Evolutionary conservation across 1,284 basidiomycete genomes (phyloP).

Genomic region (Taiwanofungus camphoratus): DNA sequence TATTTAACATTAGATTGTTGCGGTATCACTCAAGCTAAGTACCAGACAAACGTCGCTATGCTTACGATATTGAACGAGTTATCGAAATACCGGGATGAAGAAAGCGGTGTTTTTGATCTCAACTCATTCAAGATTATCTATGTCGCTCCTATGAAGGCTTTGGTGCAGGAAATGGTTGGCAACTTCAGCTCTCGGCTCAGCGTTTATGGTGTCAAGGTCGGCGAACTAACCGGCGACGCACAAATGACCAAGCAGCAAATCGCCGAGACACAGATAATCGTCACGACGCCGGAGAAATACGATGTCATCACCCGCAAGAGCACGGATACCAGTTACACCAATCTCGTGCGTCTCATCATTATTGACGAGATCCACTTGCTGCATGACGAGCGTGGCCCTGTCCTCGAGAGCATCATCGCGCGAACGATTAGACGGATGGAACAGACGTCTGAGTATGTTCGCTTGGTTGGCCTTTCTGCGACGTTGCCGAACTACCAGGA

Average conservation of each 20-base stretch:
- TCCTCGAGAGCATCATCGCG: conserved; percentile 89
- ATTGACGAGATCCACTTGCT: conserved; percentile 98
- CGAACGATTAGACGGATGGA: conserved; percentile 94
- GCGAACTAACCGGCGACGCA: conserved; percentile 94
- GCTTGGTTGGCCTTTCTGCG: conserved; percentile 92
- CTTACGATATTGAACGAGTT: conserved; percentile 89
- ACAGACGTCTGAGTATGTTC: conserved; percentile 88
- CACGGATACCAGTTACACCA: conserved; percentile 96
- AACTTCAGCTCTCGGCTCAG: conserved; percentile 86
- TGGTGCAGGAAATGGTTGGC: conserved; percentile 96
- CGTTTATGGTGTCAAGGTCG: conserved; percentile 82
- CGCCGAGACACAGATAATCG: conserved; percentile 95
- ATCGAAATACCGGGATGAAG: conserved; percentile 77
- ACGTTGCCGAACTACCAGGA: conserved; percentile 98
- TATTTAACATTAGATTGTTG: conserved; percentile 3
- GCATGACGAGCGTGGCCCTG: conserved; percentile 98
- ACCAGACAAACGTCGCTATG: conserved; percentile 97
- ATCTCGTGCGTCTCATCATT: conserved; percentile 94
- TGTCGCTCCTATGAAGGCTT: conserved; percentile 98
- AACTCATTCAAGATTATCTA: conserved; percentile 97
- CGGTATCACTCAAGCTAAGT: conserved; percentile 4
- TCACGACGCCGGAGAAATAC: conserved; percentile 99
- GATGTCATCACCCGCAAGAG: conserved; percentile 98
- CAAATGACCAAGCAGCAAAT: conserved; percentile 99
- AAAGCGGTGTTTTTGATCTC: conserved; percentile 82